phyloP scores from a whole-genome alignment of 176 grass and related monocot species.

The Alopecurus myosuroides region DNA sequence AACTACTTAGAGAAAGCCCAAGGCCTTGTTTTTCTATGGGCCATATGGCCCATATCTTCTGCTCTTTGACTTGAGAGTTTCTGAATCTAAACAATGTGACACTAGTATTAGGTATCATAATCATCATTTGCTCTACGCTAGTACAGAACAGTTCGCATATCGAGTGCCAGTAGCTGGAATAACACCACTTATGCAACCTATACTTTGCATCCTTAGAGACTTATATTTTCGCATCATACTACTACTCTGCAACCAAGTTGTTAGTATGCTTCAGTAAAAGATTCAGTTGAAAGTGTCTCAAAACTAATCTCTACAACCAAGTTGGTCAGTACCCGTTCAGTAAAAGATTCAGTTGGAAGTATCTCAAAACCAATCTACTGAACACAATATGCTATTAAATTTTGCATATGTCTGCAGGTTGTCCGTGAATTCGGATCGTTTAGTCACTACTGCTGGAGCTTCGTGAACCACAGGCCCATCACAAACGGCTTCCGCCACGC shows the following conservation, averaged over 20 bases:
- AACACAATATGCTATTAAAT: background rate
- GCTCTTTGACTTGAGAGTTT: background rate
- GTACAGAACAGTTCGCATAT: background rate
- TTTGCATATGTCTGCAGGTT: conserved; percentile 16
- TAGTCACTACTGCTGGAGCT: conserved; percentile 58
- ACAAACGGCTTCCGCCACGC: conserved; percentile 39
- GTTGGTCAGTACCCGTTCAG: background rate
- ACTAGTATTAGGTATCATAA: background rate
- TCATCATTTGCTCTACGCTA: background rate
- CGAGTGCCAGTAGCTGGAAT: background rate
- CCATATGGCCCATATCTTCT: background rate
- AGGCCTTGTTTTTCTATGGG: background rate
- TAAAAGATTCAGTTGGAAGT: background rate
- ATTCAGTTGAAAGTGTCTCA: background rate
- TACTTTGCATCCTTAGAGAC: background rate
- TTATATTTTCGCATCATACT: background rate
- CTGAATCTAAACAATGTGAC: background rate
- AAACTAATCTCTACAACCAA: background rate
- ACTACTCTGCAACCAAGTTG: background rate
- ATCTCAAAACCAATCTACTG: background rate
- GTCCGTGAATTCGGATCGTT: conserved; percentile 56
- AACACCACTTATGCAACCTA: background rate
- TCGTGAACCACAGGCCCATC: conserved; percentile 51
- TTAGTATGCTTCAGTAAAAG: background rate
- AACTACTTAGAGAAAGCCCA: background rate